Evolutionary conservation across 768 basidiomycete species (phyloP).

Genomic region (Podaxis pistillaris): DNA sequence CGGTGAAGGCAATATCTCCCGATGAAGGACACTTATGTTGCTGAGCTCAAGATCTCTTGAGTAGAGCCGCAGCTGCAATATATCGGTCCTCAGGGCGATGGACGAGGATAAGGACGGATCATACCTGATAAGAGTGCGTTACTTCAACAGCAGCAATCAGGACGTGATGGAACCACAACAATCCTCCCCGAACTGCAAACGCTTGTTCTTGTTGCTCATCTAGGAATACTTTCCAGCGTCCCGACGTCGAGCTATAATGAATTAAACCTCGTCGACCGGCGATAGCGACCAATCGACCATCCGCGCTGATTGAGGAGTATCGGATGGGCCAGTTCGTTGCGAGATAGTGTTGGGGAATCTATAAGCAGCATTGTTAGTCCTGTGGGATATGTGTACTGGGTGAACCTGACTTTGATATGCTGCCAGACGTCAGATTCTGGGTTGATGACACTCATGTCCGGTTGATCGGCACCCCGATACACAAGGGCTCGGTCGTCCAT

Average conservation of each 20-base stretch:
- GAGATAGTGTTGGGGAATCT: slow-evolving; percentile 91
- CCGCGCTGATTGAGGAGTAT: slow-evolving; percentile 86
- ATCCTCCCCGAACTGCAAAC: slow-evolving; percentile 84
- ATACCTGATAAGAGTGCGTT: slow-evolving; percentile 73
- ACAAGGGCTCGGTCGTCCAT: slow-evolving; percentile 92
- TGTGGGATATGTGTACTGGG: not conserved
- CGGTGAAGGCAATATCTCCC: slow-evolving; percentile 71
- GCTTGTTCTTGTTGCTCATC: slow-evolving; percentile 82
- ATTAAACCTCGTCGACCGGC: slow-evolving; percentile 89
- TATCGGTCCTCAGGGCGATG: slow-evolving; percentile 2
- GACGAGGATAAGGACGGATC: slow-evolving; percentile 18
- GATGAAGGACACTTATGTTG: slow-evolving; percentile 79
- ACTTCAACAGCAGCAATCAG: slow-evolving; percentile 88
- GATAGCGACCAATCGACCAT: slow-evolving; percentile 89
- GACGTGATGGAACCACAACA: slow-evolving; percentile 97
- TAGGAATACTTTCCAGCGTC: slow-evolving; percentile 91
- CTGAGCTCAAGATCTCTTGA: slow-evolving; percentile 88
- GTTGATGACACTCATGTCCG: slow-evolving; percentile 97
- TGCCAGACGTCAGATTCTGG: slow-evolving; percentile 99
- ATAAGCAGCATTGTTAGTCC: not conserved
- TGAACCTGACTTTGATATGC: slow-evolving; percentile 71
- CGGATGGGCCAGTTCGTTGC: slow-evolving; percentile 92
- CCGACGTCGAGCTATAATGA: slow-evolving; percentile 93
- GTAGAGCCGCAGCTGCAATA: slow-evolving; percentile 79
- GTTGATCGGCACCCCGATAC: slow-evolving; percentile 95